Conservation (phyloP, 2,329 filamentous ascomycete species). For the Zymoseptoria passerinii region DNA sequence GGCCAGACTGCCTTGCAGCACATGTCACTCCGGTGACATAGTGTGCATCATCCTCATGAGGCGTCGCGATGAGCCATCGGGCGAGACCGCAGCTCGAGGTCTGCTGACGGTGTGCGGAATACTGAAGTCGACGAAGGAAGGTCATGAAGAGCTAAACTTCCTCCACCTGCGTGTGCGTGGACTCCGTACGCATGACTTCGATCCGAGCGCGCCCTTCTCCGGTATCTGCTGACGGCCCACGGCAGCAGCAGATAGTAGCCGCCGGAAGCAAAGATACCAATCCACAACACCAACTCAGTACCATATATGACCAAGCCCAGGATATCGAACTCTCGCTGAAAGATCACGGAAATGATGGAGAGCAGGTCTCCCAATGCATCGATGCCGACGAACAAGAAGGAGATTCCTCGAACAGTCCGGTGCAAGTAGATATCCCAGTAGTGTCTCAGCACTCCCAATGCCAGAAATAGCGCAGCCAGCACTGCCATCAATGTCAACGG, state of each 20-base stretch:
- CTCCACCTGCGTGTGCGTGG: too few relatives aligned
- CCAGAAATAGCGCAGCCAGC: conserved; percentile 54
- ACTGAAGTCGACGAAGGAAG: conserved; percentile 55
- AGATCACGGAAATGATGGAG: conserved; percentile 57
- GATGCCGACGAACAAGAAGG: conserved; percentile 62
- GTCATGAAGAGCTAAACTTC: too few relatives aligned
- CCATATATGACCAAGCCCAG: conserved; percentile 60
- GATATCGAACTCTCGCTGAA: conserved; percentile 50
- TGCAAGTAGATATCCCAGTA: conserved; percentile 62
- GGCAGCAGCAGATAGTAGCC: conserved; percentile 57
- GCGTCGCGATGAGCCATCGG: neutral
- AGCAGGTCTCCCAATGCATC: conserved; percentile 62
- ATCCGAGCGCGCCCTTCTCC: too few relatives aligned
- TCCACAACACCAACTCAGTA: conserved; percentile 58
- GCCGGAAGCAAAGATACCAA: conserved; percentile 57
- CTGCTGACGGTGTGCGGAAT: conserved; percentile 49
- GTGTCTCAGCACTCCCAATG: conserved; percentile 57
- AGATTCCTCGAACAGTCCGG: conserved; percentile 60
- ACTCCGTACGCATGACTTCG: too few relatives aligned
- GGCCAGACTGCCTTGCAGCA: too few relatives aligned
- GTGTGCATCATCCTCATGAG: neutral
- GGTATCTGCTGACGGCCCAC: conserved; percentile 39
- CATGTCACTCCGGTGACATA: neutral
- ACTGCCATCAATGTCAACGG: conserved; percentile 59
- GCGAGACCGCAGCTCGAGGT: conserved; percentile 24